These are phyloP conservation scores for Lentinula aciculospora DNA, from an alignment of 768 basidiomycete species.

Conservation along the genomic window DNA sequence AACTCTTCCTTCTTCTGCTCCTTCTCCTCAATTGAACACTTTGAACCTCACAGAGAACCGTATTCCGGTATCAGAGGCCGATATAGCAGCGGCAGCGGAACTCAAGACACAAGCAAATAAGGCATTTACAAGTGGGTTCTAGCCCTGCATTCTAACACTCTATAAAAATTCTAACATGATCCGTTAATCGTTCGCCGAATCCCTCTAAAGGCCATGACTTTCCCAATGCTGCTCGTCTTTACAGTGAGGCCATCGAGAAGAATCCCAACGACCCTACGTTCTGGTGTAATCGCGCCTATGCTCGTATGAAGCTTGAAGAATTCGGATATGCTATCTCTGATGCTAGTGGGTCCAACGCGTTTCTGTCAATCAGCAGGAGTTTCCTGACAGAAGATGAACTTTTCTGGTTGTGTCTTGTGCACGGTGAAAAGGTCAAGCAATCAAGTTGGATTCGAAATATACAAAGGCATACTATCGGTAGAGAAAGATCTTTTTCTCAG, in stretches of 20 bases:
- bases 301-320: slow-evolving; percentile 88
- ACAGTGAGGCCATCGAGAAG: slow-evolving; percentile 78
- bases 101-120: slow-evolving; percentile 87
- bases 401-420: slow-evolving; percentile 1
- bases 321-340: slow-evolving; percentile 89
- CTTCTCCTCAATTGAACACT: slow-evolving; percentile 53
- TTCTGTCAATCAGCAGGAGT: background rate
- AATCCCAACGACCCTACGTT: slow-evolving; percentile 87
- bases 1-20: slow-evolving; percentile 48
- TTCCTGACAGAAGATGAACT: background rate
- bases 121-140: slow-evolving; percentile 61
- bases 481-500: slow-evolving; percentile 13
- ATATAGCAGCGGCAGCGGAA: slow-evolving; percentile 58
- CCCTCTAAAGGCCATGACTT: slow-evolving; percentile 65
- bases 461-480: slow-evolving; percentile 87
- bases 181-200: too few species aligned
- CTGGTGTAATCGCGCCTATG: slow-evolving; percentile 93
- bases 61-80: slow-evolving; percentile 56
- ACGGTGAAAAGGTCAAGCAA: slow-evolving; percentile 60
- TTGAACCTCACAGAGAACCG: slow-evolving; percentile 39
- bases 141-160: background rate
- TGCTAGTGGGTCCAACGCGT: slow-evolving; percentile 53
- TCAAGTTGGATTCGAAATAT: slow-evolving; percentile 83
- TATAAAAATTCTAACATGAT: background rate
- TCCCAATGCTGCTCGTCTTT: slow-evolving; percentile 66